Conservation (phyloP, 2,329 filamentous ascomycete genomes). For the Fusarium zealandicum region DNA sequence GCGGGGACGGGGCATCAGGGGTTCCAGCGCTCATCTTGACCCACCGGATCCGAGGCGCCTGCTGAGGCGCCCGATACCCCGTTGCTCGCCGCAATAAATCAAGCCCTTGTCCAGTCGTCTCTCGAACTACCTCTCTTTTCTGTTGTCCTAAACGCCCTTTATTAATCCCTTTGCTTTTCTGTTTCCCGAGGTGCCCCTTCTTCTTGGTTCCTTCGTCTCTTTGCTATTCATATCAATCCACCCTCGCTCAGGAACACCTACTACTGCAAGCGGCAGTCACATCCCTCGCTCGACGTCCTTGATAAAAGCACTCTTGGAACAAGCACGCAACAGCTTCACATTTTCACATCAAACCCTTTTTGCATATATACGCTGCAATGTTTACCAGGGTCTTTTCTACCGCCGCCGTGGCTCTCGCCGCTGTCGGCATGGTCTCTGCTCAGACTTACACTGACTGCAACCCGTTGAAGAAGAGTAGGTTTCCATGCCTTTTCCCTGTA, state of each 20-base stretch:
- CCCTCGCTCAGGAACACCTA: constrained; percentile 23
- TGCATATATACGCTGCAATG: constrained; percentile 41
- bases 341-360: not conserved
- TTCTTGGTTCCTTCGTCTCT: constrained; percentile 10
- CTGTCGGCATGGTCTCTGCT: constrained; percentile 57
- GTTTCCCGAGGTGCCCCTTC: not conserved
- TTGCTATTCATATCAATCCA: constrained; percentile 3
- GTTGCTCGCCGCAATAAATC: constrained; percentile 34
- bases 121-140: constrained; percentile 16
- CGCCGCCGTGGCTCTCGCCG: constrained; percentile 57
- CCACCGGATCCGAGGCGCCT: constrained; percentile 35
- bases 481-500: not conserved
- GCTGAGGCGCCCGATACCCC: constrained; percentile 15
- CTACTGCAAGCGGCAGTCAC: constrained; percentile 27
- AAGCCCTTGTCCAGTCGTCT: constrained; percentile 11
- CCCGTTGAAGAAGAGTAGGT: constrained; percentile 58
- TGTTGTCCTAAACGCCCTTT: constrained; percentile 18
- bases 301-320: constrained; percentile 21
- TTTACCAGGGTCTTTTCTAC: constrained; percentile 56
- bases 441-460: constrained; percentile 66
- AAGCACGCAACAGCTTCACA: constrained; percentile 11
- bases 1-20: constrained; percentile 33
- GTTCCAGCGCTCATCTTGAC: constrained; percentile 25
- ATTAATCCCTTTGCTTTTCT: constrained; percentile 28
- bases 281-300: constrained; percentile 27